Evolutionary conservation across 768 basidiomycete species (phyloP), one percentile per base, ranked within the genome.

Genomic region (Piloderma croceum): DNA sequence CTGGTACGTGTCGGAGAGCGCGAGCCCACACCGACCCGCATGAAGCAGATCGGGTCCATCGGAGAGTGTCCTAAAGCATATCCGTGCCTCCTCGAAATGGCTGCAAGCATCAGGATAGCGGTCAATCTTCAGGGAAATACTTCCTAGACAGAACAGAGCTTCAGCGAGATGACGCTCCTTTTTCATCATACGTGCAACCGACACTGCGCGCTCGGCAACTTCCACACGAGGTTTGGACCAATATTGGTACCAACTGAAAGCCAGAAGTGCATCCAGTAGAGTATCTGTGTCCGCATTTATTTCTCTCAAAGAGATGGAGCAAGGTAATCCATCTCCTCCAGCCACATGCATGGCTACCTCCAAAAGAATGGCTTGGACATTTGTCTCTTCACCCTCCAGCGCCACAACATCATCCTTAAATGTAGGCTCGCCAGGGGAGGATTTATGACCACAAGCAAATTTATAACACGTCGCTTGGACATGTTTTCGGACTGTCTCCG

Each of bases 191-290:
- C 25, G n/a, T n/a, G n/a, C n/a, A n/a, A n/a, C n/a, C n/a, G n/a
- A n/a, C n/a, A n/a, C n/a, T n/a, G n/a, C n/a, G 24, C 41, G 38
- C 12, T 47, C 23, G 21, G 44, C 24, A 5, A 45, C 23, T 15
- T 50, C 43, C 9, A 32, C 20, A 23, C 43, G 46, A 12, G 57
- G 57, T 29, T 42, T 42, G 1, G 43, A 42, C 22, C 32, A 24
- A 10, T 19, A 13, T 31, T 58, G 56, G 36, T 53, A 46, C 24
- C 40, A 18, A 24, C 47, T 34, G 20, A 52, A 48, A 5, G 40
- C 20, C 5, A 58, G 24, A 20, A 52, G 41, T n/a, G 45, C 52
- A 23, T 52, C 42, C 12, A 56, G 19, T n/a, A n/a, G n/a, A n/a
- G n/a, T n/a, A n/a, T n/a, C n/a, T 20, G 34, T 18, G 34, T 35